Percentiles rank a stretch among this genome's conserved stretches.
Conservation (phyloP, 805 yeast genomes). For the Ogataea philodendri region DNA sequence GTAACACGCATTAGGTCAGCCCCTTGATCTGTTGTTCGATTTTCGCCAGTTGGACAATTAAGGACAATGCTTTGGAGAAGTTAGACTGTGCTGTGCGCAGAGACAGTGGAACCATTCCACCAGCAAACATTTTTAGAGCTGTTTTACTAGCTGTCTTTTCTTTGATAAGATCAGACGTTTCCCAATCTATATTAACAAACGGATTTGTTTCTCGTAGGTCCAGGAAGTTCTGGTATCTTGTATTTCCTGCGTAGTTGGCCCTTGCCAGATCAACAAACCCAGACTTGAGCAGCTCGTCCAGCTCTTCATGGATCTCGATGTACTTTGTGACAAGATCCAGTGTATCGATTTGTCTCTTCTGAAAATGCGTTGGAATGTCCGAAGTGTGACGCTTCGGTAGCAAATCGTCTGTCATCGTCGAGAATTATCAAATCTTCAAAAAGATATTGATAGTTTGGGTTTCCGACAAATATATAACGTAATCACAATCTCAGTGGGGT, state of each 20-base stretch:
- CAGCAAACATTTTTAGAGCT: conserved; percentile 24
- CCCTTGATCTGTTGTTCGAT: conserved; percentile 6
- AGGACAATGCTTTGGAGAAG: conserved; percentile 9
- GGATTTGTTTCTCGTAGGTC: conserved; percentile 23
- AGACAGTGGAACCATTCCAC: conserved; percentile 28
- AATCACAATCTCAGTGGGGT: no score
- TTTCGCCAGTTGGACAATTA: conserved; percentile 16
- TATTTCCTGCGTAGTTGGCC: conserved; percentile 39
- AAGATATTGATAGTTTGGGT: no score
- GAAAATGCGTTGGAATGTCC: no score
- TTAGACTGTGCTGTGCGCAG: conserved; percentile 22
- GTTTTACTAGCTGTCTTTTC: not conserved
- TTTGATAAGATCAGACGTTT: not conserved
- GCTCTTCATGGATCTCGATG: conserved; percentile 27
- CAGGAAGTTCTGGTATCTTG: conserved; percentile 16
- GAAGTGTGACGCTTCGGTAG: no score
- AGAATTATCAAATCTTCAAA: no score
- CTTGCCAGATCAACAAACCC: conserved; percentile 42
- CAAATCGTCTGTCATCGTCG: no score
- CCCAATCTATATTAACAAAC: conserved; percentile 8
- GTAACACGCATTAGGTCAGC: conserved; percentile 25
- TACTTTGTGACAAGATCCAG: conserved; percentile 37
- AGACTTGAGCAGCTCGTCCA: conserved; percentile 23
- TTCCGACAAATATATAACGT: no score
- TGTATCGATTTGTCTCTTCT: conserved; percentile 19